These are phyloP conservation scores for Danielozyma ontarioensis DNA, from an alignment of 805 yeast species.

Conservation along the genomic window DNA sequence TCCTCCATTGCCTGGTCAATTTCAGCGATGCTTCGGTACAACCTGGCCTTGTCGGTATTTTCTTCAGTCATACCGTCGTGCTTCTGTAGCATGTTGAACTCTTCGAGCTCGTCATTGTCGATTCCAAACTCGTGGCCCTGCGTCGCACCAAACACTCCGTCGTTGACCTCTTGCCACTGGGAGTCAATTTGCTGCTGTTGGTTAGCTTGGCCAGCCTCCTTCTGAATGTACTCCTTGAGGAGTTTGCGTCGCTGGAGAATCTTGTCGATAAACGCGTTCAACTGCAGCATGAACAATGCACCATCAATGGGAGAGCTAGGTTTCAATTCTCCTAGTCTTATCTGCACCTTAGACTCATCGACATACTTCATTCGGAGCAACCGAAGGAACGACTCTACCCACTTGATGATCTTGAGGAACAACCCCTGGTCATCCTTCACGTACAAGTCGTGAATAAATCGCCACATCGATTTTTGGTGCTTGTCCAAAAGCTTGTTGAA, in stretches of 20 bases:
- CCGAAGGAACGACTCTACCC: constrained; percentile 66
- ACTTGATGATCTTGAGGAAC: constrained; percentile 64
- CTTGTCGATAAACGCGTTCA: constrained; percentile 33
- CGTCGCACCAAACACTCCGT: constrained; percentile 19
- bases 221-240: constrained; percentile 29
- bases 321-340: constrained; percentile 35
- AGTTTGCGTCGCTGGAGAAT: constrained; percentile 33
- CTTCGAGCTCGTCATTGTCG: constrained; percentile 36
- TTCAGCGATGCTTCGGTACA: constrained; percentile 6
- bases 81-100: constrained; percentile 27
- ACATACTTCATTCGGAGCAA: constrained; percentile 60
- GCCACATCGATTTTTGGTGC: constrained; percentile 69
- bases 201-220: constrained; percentile 16
- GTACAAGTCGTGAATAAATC: constrained; percentile 78
- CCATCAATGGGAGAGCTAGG: constrained; percentile 22
- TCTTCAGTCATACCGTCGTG: constrained; percentile 6
- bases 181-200: constrained; percentile 20
- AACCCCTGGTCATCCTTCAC: constrained; percentile 65
- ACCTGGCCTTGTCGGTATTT: constrained; percentile 4
- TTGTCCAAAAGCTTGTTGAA: constrained; percentile 61
- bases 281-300: constrained; percentile 29
- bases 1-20: constrained; percentile 9
- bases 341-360: constrained; percentile 30
- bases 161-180: constrained; percentile 44
- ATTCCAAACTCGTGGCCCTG: constrained; percentile 33